These are phyloP conservation scores for Lipomyces lipofer DNA, from an alignment of 805 yeast species.

Conservation along the genomic window DNA sequence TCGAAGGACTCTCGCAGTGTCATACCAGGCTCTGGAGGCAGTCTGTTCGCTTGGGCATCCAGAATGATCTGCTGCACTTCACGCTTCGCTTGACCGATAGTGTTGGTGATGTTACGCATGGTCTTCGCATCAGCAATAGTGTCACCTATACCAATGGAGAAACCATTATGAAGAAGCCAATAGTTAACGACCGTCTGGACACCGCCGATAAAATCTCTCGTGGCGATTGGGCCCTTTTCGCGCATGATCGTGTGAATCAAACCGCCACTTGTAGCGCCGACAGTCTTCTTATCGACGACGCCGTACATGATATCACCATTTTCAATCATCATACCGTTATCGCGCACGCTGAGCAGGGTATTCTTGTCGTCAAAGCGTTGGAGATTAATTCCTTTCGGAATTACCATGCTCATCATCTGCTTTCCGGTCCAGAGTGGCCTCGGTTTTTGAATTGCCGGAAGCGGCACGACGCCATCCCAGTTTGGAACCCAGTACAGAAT, in stretches of 20 bases:
- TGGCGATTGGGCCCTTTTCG: constrained; percentile 89
- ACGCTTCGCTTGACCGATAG: constrained; percentile 88
- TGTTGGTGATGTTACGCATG: constrained; percentile 88
- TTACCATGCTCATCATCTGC: constrained; percentile 86
- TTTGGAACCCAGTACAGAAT: constrained; percentile 96
- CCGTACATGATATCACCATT: constrained; percentile 98
- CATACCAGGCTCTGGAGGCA: constrained; percentile 99
- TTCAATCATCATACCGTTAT: constrained; percentile 90
- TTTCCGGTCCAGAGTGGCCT: constrained; percentile 98
- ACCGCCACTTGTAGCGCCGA: constrained; percentile 98
- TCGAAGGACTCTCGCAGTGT: constrained; percentile 97
- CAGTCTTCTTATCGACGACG: constrained; percentile 96
- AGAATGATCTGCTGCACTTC: constrained; percentile 91
- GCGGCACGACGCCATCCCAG: constrained; percentile 98
- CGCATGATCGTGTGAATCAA: constrained; percentile 95
- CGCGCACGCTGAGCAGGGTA: constrained; percentile 80
- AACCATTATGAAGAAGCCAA: constrained; percentile 96
- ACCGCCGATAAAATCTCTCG: constrained; percentile 88
- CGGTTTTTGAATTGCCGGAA: constrained; percentile 91
- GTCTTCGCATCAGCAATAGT: constrained; percentile 98
- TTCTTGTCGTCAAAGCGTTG: constrained; percentile 92
- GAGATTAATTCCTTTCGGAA: constrained; percentile 93
- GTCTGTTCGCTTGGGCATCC: constrained; percentile 84
- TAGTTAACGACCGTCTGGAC: constrained; percentile 93
- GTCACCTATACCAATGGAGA: constrained; percentile 99